phyloP scores from a whole-genome alignment of 257 asterid genomes.

The Solanum ossicruentum region DNA sequence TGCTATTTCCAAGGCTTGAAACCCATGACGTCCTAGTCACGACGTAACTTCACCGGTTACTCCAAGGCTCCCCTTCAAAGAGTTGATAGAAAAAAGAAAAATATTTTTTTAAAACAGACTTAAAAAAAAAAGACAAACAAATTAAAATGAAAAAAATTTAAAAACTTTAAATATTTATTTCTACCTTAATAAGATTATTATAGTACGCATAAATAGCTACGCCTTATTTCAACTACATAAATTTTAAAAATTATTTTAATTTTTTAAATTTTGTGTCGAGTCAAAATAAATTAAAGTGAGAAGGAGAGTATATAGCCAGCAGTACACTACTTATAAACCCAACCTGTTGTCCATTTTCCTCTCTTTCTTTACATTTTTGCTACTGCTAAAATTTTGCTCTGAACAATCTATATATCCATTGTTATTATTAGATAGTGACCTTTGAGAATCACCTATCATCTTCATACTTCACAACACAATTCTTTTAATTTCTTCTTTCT shows the following conservation, averaged over 20 bases:
- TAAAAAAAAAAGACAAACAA: too few relatives aligned
- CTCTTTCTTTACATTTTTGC: not conserved
- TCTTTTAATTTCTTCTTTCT: not conserved
- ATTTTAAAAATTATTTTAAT: too few relatives aligned
- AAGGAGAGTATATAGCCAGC: not conserved
- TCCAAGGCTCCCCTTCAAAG: too few relatives aligned
- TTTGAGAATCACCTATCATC: constrained; percentile 15
- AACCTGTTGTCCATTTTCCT: not conserved
- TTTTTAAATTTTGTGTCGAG: not conserved
- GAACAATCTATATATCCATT: constrained; percentile 14
- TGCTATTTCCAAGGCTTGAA: too few relatives aligned
- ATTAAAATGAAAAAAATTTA: not conserved
- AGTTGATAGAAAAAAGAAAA: too few relatives aligned
- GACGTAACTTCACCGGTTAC: too few relatives aligned
- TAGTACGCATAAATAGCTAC: not conserved
- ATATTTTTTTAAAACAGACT: too few relatives aligned
- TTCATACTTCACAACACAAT: constrained; percentile 13
- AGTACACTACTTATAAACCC: not conserved
- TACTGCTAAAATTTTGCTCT: constrained; percentile 6
- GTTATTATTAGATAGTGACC: constrained; percentile 24
- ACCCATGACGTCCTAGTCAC: too few relatives aligned
- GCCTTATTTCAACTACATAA: too few relatives aligned
- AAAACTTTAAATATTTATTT: not conserved
- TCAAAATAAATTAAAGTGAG: not conserved
- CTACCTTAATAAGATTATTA: not conserved